Percentiles rank a stretch among this genome's conserved stretches.
phyloP scores from a whole-genome alignment of 352 stramenopile species.

The Phytopythium ostracodes region DNA sequence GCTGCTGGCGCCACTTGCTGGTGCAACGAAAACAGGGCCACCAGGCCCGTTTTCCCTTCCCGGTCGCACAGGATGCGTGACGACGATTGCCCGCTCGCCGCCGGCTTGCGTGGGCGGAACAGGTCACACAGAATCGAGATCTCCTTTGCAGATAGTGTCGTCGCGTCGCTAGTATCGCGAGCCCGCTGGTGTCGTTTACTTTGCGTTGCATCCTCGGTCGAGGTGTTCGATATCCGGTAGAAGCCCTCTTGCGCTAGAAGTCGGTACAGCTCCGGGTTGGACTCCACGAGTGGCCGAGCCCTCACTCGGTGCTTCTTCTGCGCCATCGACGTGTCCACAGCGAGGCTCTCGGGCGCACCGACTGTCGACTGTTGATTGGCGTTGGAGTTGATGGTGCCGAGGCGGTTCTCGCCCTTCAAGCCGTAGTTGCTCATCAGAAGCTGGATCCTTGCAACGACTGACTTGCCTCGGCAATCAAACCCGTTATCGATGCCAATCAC shows the following conservation, averaged over 20 bases:
- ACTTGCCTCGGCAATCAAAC: constrained; percentile 11
- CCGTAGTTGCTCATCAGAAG: constrained; percentile 89
- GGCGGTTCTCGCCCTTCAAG: constrained; percentile 41
- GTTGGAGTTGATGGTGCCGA: not conserved
- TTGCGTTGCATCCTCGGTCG: constrained; percentile 1
- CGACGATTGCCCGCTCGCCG: constrained; percentile 10
- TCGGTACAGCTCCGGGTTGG: constrained; percentile 62
- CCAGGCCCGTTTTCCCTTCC: constrained; percentile 35
- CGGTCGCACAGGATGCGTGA: constrained; percentile 54
- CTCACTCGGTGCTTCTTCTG: constrained; percentile 64
- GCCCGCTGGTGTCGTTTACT: constrained; percentile 15
- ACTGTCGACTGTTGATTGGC: not conserved
- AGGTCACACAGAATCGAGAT: constrained; percentile 61
- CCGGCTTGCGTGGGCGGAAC: constrained; percentile 30
- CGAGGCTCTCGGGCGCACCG: too few species aligned
- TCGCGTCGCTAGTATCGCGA: constrained; percentile 29
- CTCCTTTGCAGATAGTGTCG: constrained; percentile 51
- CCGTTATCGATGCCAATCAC: constrained; percentile 13
- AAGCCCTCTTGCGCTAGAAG: constrained; percentile 64
- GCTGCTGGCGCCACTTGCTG: not conserved
- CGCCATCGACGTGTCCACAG: not conserved
- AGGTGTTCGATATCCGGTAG: constrained; percentile 22
- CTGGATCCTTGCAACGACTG: constrained; percentile 54
- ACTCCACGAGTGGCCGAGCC: constrained; percentile 66
- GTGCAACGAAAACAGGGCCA: constrained; percentile 48